phyloP scores from a whole-genome alignment of 768 basidiomycete genomes.

The Pleurotus eryngii region DNA sequence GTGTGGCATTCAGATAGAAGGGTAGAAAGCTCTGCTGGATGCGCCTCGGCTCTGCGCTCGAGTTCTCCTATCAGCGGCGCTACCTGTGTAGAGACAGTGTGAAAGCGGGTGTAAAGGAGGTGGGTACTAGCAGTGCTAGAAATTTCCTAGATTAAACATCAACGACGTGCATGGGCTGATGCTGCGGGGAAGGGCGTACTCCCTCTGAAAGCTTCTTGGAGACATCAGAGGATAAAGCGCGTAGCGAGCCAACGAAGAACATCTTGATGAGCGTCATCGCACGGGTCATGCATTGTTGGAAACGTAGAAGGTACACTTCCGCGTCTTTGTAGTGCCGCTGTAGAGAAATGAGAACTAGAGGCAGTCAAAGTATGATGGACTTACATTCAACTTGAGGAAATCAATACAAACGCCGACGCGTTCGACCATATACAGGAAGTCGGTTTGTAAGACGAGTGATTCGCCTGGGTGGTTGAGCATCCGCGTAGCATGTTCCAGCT shows the following conservation, averaged over 20 bases:
- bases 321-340: slow-evolving; percentile 91
- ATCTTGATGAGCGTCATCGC: slow-evolving; percentile 98
- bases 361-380: slow-evolving; percentile 23
- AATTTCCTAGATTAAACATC: slow-evolving; percentile 48
- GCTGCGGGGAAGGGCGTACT: slow-evolving; percentile 29
- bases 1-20: slow-evolving; percentile 84
- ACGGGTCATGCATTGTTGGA: slow-evolving; percentile 97
- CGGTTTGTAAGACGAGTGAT: slow-evolving; percentile 82
- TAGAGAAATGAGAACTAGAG: neutral
- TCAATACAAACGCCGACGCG: slow-evolving; percentile 93
- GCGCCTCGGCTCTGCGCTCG: slow-evolving; percentile 68
- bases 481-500: slow-evolving; percentile 87
- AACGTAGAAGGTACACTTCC: slow-evolving; percentile 91
- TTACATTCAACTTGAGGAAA: slow-evolving; percentile 81
- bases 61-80: slow-evolving; percentile 81
- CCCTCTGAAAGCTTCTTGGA: slow-evolving; percentile 72
- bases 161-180: neutral
- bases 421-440: slow-evolving; percentile 96
- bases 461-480: slow-evolving; percentile 95
- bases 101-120: slow-evolving; percentile 88
- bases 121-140: slow-evolving; percentile 79
- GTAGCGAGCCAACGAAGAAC: slow-evolving; percentile 86
- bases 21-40: slow-evolving; percentile 82
- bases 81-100: slow-evolving; percentile 64
- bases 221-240: slow-evolving; percentile 76